Base-by-base conservation (phyloP, 768 basidiomycete species). In the Cystobasidium tubakii region DNA sequence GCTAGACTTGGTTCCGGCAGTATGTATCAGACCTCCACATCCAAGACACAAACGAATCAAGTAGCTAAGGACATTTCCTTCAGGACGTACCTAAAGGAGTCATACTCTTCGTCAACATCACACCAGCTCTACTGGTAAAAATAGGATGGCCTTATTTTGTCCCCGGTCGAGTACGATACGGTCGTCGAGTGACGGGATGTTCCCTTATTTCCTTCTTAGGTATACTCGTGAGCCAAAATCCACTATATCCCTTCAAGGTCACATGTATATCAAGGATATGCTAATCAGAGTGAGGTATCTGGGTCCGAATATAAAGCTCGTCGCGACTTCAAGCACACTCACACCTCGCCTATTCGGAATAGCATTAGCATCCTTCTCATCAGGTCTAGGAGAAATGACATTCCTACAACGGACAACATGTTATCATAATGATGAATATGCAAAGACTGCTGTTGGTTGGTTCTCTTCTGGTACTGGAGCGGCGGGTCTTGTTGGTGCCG, bases 391-490 rank as follows among this genome's bases (percentile, higher is more conserved):
- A 23, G 96, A 99, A 81, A 81, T 98, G 69, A 96, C 94, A 0
- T 97, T 92, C 80, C 83, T 98, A 1, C 95, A 98, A 82, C 83
- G 94, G 15, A 63, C 77, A 13, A 78, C 79, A 9, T n/a, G 75
- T 0, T 77, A 77, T 62, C 72, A 74, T n/a, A 88, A 88, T 0
- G 83, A 85, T 0, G 86, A 87, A n/a, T 80, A 89, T 46, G 88
- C 87, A 6, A 90, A 90, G 0, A 88, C 87, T 33, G 88, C 90
- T 44, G 86, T 99, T 13, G 92, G 95, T 3, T 96, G 92, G 79
- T 99, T 97, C 81, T 88, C 94, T 7, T 89, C 89, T 10, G 95
- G 95, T 0, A 98, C 95, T 0, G 95, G 95, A 0, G 91, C 90
- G 3, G 95, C 95, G 0, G 95, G 95, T 0, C 86, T 99, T 0